Base-by-base conservation (phyloP, 495 filamentous ascomycete species). In the Annulohypoxylon stygium region DNA sequence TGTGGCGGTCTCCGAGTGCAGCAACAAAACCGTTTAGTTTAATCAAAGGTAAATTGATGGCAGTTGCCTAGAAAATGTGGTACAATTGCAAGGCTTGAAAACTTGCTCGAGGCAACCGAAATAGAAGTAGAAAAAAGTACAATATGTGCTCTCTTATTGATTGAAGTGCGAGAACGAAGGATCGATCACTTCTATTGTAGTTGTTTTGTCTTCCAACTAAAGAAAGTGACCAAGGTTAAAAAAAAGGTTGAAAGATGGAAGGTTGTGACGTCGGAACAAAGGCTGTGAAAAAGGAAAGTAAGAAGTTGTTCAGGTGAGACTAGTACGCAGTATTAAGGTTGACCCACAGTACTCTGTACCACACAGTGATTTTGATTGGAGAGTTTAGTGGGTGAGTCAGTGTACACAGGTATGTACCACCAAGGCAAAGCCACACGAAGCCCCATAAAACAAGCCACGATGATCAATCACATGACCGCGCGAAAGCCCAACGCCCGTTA, bases 221-320 rank as follows among this genome's bases (percentile, higher is more conserved):
- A 51, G 33, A 50, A 54, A 54, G 50, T 53, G 16, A 43, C 39
- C 12, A 43, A 43, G 39, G 10, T 30, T 30, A 3, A 50, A 58
- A 67, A 63, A 67, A 63, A 62, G 39, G 50, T 37, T 55, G 37
- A 71, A 67, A 61, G 36, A 47, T 64, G 41, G 23, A 60, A 26
- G 54, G 23, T 37, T 55, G 65, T 63, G 71, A 76, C 66, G 70
- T 73, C 64, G 62, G 34, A 66, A 71, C 62, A 73, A 73, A 73
- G 64, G 58, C 50, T 58, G 69, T 67, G 36, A 60, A 48, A 65
- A 61, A 45, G 23, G 14, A 47, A 37, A 18, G 12, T 9, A 55
- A n/a, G 53, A 37, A 51, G 39, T 43, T 60, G 50, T 11, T 14
- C 50, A 54, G 50, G 23, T 54, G 57, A 60, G 16, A 59, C 57